A percentile compares a stretch with the other conserved stretches of the same genome.
These are phyloP conservation scores for Isoetes engelmannii DNA, from an alignment of 83 land plant species.

Conservation along the genomic window DNA sequence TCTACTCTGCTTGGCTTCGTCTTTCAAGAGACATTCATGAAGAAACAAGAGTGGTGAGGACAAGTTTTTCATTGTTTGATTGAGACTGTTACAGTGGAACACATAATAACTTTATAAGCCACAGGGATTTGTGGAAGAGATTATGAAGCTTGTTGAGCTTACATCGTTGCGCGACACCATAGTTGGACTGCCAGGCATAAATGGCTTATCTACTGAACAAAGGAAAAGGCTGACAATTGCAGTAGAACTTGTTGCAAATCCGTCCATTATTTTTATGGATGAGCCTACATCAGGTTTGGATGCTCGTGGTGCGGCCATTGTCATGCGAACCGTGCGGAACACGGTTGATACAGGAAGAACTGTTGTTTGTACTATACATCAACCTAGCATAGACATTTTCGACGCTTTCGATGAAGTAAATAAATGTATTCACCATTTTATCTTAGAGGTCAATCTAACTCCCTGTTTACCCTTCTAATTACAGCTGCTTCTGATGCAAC, in stretches of 20 bases:
- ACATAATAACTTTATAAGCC: neutral
- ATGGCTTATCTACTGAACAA: constrained; percentile 8
- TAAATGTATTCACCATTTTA: neutral
- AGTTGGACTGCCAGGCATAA: constrained; percentile 12
- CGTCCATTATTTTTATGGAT: neutral
- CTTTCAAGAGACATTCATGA: neutral
- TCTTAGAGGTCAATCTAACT: neutral
- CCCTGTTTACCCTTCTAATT: neutral
- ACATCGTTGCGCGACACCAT: neutral
- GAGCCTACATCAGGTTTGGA: neutral
- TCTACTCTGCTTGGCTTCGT: neutral
- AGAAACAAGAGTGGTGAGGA: neutral
- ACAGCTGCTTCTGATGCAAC: constrained; percentile 13
- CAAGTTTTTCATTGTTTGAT: neutral
- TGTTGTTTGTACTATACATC: neutral
- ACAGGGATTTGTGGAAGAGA: constrained; percentile 13
- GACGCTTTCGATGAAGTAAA: constrained; percentile 17
- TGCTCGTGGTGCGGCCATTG: constrained; percentile 5
- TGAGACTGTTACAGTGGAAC: neutral
- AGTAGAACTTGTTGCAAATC: neutral
- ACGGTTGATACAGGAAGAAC: neutral
- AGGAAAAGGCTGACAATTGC: constrained; percentile 8
- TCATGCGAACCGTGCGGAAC: neutral
- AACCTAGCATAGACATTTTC: constrained; percentile 16
- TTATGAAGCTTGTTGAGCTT: constrained; percentile 10